Evolutionary conservation across 1,139 yeast genomes (phyloP).

Genomic region (Suzukiozyma palmioleophila): DNA sequence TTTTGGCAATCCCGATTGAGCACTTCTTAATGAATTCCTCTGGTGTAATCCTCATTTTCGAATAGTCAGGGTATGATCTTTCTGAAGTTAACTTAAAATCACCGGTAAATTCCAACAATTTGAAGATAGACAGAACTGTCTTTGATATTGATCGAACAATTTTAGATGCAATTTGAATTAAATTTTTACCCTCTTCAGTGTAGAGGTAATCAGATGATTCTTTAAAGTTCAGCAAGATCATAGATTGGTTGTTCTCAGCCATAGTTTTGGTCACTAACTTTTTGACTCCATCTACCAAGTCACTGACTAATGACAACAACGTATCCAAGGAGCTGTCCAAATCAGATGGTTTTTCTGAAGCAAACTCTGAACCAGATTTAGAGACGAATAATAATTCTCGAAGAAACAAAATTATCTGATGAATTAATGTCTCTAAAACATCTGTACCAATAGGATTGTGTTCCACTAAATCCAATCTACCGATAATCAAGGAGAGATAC

Average conservation of each 20-base stretch:
- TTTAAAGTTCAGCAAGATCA: slow-evolving; percentile 10
- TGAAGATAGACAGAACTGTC: slow-evolving; percentile 44
- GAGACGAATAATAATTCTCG: slow-evolving; percentile 63
- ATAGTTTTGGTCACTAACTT: slow-evolving; percentile 53
- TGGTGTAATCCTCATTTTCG: slow-evolving; percentile 54
- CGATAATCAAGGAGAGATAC: slow-evolving; percentile 68
- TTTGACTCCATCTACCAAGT: slow-evolving; percentile 61
- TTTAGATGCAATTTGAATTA: slow-evolving; percentile 57
- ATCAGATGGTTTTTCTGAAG: slow-evolving; percentile 37
- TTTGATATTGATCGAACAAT: slow-evolving; percentile 57
- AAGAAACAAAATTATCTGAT: slow-evolving; percentile 60
- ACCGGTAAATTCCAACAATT: slow-evolving; percentile 51
- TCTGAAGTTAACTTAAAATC: slow-evolving; percentile 66
- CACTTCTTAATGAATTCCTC: slow-evolving; percentile 58
- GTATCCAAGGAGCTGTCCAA: slow-evolving; percentile 56
- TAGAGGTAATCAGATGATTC: slow-evolving; percentile 41
- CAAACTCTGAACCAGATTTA: slow-evolving; percentile 47
- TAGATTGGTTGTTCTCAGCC: slow-evolving; percentile 33
- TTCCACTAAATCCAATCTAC: slow-evolving; percentile 70
- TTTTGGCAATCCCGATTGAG: slow-evolving; percentile 55
- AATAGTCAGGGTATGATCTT: slow-evolving; percentile 71
- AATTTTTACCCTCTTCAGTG: slow-evolving; percentile 63
- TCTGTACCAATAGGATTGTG: slow-evolving; percentile 69
- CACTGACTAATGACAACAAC: slow-evolving; percentile 57
- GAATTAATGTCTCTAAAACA: slow-evolving; percentile 58